These are phyloP conservation scores for Podaxis pistillaris DNA, from an alignment of 768 basidiomycete species.

Conservation along the genomic window DNA sequence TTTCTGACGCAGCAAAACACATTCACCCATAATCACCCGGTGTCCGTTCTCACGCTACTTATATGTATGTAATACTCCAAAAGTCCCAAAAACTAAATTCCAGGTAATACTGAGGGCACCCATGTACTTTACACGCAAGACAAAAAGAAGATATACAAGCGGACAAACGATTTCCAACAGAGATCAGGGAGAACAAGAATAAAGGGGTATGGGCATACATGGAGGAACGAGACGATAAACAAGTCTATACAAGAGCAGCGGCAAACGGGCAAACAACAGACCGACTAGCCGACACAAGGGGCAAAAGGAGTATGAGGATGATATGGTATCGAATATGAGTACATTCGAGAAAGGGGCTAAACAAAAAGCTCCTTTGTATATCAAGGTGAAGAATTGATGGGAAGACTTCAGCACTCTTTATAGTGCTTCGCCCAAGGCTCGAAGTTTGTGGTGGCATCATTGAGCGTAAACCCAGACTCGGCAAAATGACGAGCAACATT, in stretches of 20 bases:
- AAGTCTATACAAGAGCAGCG: too few relatives aligned
- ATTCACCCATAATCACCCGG: neutral
- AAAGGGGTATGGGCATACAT: neutral
- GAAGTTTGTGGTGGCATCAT: conserved; percentile 21
- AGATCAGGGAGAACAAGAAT: neutral
- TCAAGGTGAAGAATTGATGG: neutral
- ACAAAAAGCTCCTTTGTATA: neutral
- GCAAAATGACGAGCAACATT: conserved; percentile 42
- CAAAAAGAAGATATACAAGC: neutral
- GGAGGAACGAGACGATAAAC: neutral
- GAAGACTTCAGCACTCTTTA: conserved; percentile 8
- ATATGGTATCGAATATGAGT: neutral
- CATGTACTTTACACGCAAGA: neutral
- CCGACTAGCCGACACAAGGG: neutral
- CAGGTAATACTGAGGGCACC: neutral
- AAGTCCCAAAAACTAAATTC: neutral
- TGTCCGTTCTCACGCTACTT: conserved; percentile 1
- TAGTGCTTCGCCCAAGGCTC: conserved; percentile 26
- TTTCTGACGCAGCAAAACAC: neutral
- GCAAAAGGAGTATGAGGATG: neutral
- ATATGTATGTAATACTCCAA: too few relatives aligned
- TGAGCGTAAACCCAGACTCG: conserved; percentile 35
- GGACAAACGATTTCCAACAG: neutral
- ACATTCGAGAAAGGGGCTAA: neutral
- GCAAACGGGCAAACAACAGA: neutral